These are phyloP conservation scores for Trypanosoma platydactyli DNA, from an alignment of 208 protist species.

Conservation along the genomic window DNA sequence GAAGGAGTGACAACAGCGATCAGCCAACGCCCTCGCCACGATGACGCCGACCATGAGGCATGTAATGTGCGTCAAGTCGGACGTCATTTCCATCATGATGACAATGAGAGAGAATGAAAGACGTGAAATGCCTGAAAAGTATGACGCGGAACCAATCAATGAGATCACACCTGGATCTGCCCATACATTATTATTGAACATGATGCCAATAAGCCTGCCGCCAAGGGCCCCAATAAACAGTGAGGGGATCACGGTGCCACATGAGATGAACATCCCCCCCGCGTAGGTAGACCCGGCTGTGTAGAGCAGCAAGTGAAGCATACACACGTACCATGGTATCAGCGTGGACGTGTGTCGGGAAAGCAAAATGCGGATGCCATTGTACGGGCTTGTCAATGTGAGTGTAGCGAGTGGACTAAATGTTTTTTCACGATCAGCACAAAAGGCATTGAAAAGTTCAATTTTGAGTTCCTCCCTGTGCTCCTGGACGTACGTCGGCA, in stretches of 20 bases:
- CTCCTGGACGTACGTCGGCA: slow-evolving; percentile 37
- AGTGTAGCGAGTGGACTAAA: slow-evolving; percentile 74
- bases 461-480: slow-evolving; percentile 43
- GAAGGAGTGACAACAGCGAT: slow-evolving; percentile 73
- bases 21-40: slow-evolving; percentile 69
- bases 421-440: slow-evolving; percentile 33
- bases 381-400: slow-evolving; percentile 60
- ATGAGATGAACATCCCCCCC: slow-evolving; percentile 74
- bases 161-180: slow-evolving; percentile 80
- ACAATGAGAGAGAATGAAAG: slow-evolving; percentile 85
- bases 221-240: slow-evolving; percentile 56
- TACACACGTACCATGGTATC: slow-evolving; percentile 47
- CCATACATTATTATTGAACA: slow-evolving; percentile 48
- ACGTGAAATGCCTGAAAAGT: slow-evolving; percentile 83
- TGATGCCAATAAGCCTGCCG: slow-evolving; percentile 44
- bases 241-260: slow-evolving; percentile 66
- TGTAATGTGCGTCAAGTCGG: slow-evolving; percentile 80
- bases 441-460: slow-evolving; percentile 59
- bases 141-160: slow-evolving; percentile 75
- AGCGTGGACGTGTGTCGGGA: slow-evolving; percentile 46
- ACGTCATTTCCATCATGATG: slow-evolving; percentile 89
- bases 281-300: slow-evolving; percentile 64
- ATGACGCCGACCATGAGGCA: slow-evolving; percentile 89
- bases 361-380: slow-evolving; percentile 65
- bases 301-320: slow-evolving; percentile 63